Percentiles rank a stretch among this genome's conserved stretches.
These are phyloP conservation scores for Tanacetum coccineum DNA, from an alignment of 129 eudicot genomes.

Conservation along the genomic window DNA sequence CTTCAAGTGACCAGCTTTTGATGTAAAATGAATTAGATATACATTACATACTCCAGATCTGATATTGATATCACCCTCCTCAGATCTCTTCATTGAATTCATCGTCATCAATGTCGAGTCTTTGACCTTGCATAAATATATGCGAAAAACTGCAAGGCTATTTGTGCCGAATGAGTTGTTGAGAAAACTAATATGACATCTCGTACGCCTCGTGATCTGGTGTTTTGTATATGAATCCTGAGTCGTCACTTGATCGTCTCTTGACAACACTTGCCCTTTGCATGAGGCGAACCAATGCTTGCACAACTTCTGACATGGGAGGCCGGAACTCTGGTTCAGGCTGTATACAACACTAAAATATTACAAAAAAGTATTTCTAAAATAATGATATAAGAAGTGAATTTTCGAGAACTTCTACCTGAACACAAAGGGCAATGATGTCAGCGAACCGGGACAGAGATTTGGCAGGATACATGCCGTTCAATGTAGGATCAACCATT, in stretches of 20 bases:
- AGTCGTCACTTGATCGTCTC: slow-evolving; percentile 75
- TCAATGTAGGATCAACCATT: slow-evolving; percentile 82
- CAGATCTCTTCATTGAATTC: slow-evolving; percentile 24
- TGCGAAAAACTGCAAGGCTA: slow-evolving; percentile 42
- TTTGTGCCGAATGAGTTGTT: slow-evolving; percentile 1
- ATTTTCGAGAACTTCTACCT: slow-evolving; percentile 44
- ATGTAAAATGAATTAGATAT: slow-evolving; percentile 27
- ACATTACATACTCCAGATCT: slow-evolving; percentile 18
- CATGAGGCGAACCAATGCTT: slow-evolving; percentile 83
- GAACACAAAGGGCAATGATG: slow-evolving; percentile 89
- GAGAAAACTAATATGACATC: slow-evolving; percentile 49
- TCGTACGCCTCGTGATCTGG: slow-evolving; percentile 76
- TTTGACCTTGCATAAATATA: slow-evolving; percentile 37
- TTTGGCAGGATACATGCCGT: slow-evolving; percentile 97
- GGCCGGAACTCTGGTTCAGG: slow-evolving; percentile 97
- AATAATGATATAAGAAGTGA: not conserved
- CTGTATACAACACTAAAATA: slow-evolving; percentile 41
- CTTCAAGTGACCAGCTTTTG: slow-evolving; percentile 25
- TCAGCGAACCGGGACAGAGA: slow-evolving; percentile 92
- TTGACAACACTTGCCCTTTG: slow-evolving; percentile 81
- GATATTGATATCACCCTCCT: slow-evolving; percentile 6
- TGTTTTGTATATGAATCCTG: slow-evolving; percentile 63
- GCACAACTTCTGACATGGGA: slow-evolving; percentile 97
- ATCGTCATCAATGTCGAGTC: slow-evolving; percentile 25
- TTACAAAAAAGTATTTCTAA: not conserved